Evolutionary conservation across 2,329 filamentous ascomycete species (phyloP).

Genomic region (Penicillium hordei): DNA sequence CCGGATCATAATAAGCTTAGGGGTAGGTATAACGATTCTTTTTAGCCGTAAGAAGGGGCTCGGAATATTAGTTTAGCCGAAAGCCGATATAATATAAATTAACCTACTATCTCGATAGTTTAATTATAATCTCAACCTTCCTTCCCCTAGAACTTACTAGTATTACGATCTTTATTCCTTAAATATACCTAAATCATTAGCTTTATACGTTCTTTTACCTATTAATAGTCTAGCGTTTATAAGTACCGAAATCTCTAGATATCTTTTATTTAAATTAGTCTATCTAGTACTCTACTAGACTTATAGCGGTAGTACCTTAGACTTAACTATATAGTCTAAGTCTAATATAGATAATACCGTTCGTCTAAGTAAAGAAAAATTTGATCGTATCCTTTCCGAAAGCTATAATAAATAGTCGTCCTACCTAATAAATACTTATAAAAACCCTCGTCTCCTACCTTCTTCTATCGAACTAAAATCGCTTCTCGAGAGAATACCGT

Average conservation of each 20-base stretch:
- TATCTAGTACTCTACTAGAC: neutral
- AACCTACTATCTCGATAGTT: too few species aligned
- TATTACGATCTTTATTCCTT: neutral
- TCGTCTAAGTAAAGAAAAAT: neutral
- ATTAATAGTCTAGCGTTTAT: neutral
- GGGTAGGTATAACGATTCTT: too few species aligned
- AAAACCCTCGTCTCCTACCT: neutral
- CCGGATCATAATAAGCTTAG: too few species aligned
- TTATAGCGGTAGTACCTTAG: neutral
- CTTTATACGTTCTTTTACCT: neutral
- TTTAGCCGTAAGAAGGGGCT: too few species aligned
- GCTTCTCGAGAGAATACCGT: neutral
- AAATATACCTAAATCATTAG: neutral
- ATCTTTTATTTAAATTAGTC: neutral
- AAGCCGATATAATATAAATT: too few species aligned
- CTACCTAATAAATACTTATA: neutral
- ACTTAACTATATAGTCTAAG: neutral
- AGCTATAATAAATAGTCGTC: neutral
- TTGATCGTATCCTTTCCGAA: neutral
- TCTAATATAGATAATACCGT: neutral
- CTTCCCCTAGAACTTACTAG: too few species aligned
- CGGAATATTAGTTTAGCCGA: too few species aligned
- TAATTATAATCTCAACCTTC: too few species aligned
- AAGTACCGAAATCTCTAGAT: neutral
- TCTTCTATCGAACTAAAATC: neutral